Conservation (phyloP, 2,329 filamentous ascomycete genomes). For the Arthrobotrys iridis region DNA sequence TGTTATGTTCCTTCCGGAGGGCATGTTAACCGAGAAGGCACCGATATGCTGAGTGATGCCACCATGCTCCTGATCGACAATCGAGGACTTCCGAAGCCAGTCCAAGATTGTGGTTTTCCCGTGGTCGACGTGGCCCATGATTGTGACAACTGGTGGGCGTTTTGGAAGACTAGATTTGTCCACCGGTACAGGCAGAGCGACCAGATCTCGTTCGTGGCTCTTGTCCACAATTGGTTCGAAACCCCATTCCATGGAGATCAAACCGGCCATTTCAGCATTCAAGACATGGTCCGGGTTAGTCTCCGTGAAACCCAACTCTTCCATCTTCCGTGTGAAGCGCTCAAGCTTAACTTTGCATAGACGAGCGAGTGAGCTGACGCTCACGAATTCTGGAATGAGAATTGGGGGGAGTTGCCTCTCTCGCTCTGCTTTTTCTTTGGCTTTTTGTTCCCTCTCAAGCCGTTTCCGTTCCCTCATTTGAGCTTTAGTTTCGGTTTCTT, state of each 20-base stretch:
- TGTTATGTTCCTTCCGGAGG: conserved; percentile 87
- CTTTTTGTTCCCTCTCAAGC: conserved; percentile 62
- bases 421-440: conserved; percentile 62
- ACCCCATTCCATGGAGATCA: conserved; percentile 92
- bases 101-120: conserved; percentile 97
- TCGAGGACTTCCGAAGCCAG: conserved; percentile 89
- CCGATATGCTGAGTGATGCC: conserved; percentile 99
- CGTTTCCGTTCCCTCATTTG: conserved; percentile 62
- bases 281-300: conserved; percentile 84
- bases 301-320: conserved; percentile 88
- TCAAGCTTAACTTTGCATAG: conserved; percentile 76
- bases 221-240: conserved; percentile 82
- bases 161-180: conserved; percentile 75
- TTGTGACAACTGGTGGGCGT: conserved; percentile 93
- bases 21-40: conserved; percentile 90
- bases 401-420: conserved; percentile 70
- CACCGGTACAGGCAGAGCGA: conserved; percentile 73
- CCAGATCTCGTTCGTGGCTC: conserved; percentile 75
- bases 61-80: conserved; percentile 90
- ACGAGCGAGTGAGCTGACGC: conserved; percentile 80
- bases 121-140: conserved; percentile 99
- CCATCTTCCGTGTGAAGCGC: conserved; percentile 78
- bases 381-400: conserved; percentile 89
- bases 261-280: conserved; percentile 86
- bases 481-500: conserved; percentile 59